Evolutionary conservation across 371 early-diverging fungal species (phyloP).

Genomic region (Mortierella sp.): DNA sequence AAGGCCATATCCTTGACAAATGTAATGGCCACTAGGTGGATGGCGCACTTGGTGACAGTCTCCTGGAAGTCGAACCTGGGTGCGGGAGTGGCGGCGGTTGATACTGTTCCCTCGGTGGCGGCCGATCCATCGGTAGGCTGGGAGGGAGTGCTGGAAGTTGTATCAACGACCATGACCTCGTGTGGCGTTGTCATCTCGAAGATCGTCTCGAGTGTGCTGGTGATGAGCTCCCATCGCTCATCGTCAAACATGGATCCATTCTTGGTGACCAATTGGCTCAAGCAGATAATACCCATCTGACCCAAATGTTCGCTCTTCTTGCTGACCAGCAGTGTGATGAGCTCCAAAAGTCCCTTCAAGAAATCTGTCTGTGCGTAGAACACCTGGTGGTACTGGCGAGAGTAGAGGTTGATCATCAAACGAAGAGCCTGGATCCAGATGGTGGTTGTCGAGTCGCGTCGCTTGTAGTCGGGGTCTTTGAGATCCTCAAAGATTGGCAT

Average conservation of each 20-base stretch:
- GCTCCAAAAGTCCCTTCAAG: conserved; percentile 79
- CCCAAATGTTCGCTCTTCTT: conserved; percentile 90
- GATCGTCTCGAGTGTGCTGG: conserved; percentile 73
- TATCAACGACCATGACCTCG: conserved; percentile 72
- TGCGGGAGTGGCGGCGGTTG: conserved; percentile 11
- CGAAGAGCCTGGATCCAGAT: conserved; percentile 84
- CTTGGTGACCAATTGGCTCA: conserved; percentile 83
- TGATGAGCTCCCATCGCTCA: conserved; percentile 77
- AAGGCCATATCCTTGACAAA: conserved; percentile 62
- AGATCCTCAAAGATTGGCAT: conserved; percentile 91
- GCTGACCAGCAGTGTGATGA: conserved; percentile 81
- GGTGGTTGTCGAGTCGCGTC: conserved; percentile 55
- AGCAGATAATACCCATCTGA: conserved; percentile 85
- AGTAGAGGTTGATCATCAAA: conserved; percentile 83
- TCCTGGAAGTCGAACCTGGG: conserved; percentile 60
- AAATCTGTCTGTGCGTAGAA: conserved; percentile 64
- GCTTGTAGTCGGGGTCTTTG: conserved; percentile 61
- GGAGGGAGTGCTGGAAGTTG: conserved; percentile 13
- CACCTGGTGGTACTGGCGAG: conserved; percentile 72
- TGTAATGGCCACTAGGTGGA: conserved; percentile 61
- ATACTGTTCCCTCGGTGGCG: conserved; percentile 2
- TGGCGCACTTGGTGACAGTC: conserved; percentile 61
- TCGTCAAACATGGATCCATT: conserved; percentile 76
- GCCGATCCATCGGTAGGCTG: conserved; percentile 13
- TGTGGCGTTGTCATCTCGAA: conserved; percentile 86